These are phyloP conservation scores for Macrophomina tecta DNA, from an alignment of 2,329 filamentous ascomycete species.

Conservation along the genomic window DNA sequence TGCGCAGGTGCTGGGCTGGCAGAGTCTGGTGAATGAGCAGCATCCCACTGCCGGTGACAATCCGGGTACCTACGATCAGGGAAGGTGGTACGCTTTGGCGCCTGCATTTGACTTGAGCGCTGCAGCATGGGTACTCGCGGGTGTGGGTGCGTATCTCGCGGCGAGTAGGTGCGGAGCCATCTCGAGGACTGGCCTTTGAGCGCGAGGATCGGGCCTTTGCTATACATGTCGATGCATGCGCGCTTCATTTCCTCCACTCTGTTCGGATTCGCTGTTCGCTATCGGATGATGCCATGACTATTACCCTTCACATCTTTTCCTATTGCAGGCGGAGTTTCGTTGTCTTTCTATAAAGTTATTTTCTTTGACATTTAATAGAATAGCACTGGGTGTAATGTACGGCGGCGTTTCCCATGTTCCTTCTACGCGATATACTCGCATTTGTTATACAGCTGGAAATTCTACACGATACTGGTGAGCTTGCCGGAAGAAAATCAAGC, in stretches of 20 bases:
- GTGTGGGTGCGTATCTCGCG: not conserved
- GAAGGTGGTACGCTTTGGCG: not conserved
- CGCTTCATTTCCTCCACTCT: not conserved
- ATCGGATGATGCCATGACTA: not conserved
- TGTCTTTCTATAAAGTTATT: not conserved
- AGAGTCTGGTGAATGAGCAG: constrained; percentile 8
- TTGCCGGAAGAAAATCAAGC: not conserved
- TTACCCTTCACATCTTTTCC: not conserved
- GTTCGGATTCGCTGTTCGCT: not conserved
- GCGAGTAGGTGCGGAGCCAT: not conserved
- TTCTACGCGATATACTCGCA: not conserved
- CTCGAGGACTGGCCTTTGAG: not conserved
- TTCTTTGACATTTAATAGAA: not conserved
- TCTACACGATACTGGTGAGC: not conserved
- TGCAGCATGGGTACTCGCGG: constrained; percentile 13
- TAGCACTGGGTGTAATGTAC: not conserved
- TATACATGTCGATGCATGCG: not conserved
- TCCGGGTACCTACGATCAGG: not conserved
- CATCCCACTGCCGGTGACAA: not conserved
- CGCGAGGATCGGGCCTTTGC: not conserved
- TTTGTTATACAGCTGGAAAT: not conserved
- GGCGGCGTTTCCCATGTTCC: not conserved
- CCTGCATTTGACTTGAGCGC: constrained; percentile 11
- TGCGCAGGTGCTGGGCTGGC: constrained; percentile 8
- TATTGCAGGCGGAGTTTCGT: not conserved